Conservation (phyloP, 169 alveolate species). For the Plasmodium relictum region DNA sequence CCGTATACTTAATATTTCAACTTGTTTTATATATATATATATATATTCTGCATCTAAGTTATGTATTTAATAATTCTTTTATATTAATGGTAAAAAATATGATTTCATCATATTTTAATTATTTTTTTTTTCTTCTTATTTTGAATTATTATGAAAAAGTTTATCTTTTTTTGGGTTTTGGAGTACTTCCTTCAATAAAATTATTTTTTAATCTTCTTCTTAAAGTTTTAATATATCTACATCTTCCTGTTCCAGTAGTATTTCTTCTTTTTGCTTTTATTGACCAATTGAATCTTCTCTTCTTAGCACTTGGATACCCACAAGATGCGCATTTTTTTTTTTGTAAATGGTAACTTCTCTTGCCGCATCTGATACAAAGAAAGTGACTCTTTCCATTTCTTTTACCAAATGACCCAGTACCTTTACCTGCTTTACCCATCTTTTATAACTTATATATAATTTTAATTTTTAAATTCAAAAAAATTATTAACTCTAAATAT, state of each 20-base stretch:
- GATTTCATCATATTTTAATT: background rate
- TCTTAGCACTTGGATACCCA: slow-evolving; percentile 95
- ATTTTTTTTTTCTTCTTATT: background rate
- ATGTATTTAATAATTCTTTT: no score
- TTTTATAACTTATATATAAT: slow-evolving; percentile 21
- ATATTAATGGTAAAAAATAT: no score
- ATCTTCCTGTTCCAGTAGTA: slow-evolving; percentile 98
- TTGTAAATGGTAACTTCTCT: slow-evolving; percentile 95
- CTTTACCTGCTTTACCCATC: slow-evolving; percentile 96
- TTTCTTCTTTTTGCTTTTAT: slow-evolving; percentile 96
- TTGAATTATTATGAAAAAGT: background rate
- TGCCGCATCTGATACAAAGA: slow-evolving; percentile 97
- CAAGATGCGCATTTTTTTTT: slow-evolving; percentile 97
- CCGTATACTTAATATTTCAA: no score
- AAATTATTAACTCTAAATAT: background rate
- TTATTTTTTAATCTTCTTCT: slow-evolving; percentile 96
- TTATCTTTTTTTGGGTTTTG: slow-evolving; percentile 84
- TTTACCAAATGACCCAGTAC: slow-evolving; percentile 98
- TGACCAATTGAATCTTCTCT: slow-evolving; percentile 97
- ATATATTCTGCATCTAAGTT: no score
- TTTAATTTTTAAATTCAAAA: background rate
- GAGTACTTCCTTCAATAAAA: slow-evolving; percentile 96
- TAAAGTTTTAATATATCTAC: slow-evolving; percentile 95
- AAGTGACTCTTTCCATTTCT: slow-evolving; percentile 97
- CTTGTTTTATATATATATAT: no score